Evolutionary conservation across 257 asterid genomes (phyloP).

Genomic region (Solanum pennellii): DNA sequence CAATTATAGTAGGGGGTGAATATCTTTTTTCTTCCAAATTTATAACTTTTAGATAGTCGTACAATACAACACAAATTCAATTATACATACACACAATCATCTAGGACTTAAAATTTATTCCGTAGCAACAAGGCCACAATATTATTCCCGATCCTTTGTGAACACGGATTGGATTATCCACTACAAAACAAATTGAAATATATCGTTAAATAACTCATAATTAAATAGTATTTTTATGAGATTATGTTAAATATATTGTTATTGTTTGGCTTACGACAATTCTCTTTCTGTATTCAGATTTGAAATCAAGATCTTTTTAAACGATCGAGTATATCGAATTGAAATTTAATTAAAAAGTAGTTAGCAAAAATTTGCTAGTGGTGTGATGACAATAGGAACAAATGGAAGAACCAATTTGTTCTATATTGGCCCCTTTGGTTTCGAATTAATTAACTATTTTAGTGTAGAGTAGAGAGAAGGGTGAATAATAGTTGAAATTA

Average conservation of each 20-base stretch:
- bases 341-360: neutral
- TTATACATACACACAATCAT: neutral
- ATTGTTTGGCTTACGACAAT: neutral
- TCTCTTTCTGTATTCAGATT: neutral
- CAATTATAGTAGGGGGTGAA: neutral
- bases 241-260: neutral
- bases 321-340: neutral
- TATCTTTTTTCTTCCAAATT: neutral
- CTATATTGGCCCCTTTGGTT: neutral
- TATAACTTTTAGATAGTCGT: neutral
- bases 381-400: slow-evolving; percentile 11
- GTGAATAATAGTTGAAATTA: slow-evolving; percentile 10
- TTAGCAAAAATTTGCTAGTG: neutral
- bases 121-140: neutral
- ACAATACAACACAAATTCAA: neutral
- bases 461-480: neutral
- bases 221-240: neutral
- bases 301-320: neutral
- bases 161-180: neutral
- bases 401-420: slow-evolving; percentile 22
- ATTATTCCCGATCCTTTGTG: neutral
- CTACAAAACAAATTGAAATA: neutral
- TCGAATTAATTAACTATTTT: neutral
- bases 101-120: neutral
- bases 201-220: neutral